Evolutionary conservation across 2,329 filamentous ascomycete species (phyloP).

Genomic region (Arthrinium puccinioides): DNA sequence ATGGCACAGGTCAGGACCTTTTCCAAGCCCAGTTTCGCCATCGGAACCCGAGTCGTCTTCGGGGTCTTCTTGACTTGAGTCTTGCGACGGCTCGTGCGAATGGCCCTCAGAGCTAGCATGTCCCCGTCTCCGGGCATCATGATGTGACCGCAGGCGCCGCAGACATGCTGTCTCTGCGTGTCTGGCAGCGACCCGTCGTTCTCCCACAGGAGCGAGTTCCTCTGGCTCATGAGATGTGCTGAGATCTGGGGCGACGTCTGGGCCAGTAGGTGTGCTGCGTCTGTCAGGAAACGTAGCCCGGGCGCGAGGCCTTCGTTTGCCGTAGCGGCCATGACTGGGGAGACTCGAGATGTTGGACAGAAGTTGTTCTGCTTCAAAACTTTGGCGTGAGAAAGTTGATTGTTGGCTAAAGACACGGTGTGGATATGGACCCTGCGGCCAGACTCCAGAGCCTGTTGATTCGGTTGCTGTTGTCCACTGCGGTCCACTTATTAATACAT

Average conservation of each 20-base stretch:
- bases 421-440: no score
- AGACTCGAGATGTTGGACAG: background rate
- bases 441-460: no score
- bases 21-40: constrained; percentile 5
- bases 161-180: constrained; percentile 46
- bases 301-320: constrained; percentile 13
- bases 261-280: constrained; percentile 52
- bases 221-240: constrained; percentile 50
- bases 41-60: no score
- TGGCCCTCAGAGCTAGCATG: constrained; percentile 35
- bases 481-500: no score
- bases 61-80: constrained; percentile 8
- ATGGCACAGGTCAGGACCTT: constrained; percentile 38
- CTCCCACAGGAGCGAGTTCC: constrained; percentile 40
- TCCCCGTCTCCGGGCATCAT: constrained; percentile 44
- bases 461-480: no score
- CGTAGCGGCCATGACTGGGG: background rate
- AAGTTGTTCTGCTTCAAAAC: no score
- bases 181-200: constrained; percentile 37
- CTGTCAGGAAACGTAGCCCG: constrained; percentile 39
- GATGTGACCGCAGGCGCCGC: constrained; percentile 54
- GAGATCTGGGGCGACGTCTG: constrained; percentile 47
- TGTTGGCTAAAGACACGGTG: no score
- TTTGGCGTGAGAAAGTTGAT: no score
- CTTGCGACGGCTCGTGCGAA: constrained; percentile 34